phyloP scores from a whole-genome alignment of 495 filamentous ascomycete species.

The Oleoguttula mirabilis region DNA sequence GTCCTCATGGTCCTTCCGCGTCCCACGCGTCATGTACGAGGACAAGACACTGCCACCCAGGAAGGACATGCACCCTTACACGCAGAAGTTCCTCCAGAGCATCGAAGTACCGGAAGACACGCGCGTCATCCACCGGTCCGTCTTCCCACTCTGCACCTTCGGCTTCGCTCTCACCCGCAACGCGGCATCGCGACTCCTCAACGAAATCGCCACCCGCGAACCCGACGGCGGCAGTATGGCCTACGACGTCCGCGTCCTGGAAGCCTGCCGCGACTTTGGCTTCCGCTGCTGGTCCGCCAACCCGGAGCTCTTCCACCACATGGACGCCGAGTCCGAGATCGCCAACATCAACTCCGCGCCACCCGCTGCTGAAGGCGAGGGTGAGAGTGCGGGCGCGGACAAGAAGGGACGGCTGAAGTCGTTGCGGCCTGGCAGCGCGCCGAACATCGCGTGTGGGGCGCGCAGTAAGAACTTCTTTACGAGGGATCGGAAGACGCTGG shows the following conservation, averaged over 20 bases:
- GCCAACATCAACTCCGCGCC: constrained; percentile 15
- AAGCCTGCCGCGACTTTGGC: constrained; percentile 25
- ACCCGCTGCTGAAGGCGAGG: not conserved
- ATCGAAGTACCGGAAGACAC: constrained; percentile 21
- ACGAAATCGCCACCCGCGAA: constrained; percentile 11
- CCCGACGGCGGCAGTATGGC: constrained; percentile 18
- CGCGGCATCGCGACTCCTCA: constrained; percentile 19
- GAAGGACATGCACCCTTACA: constrained; percentile 16
- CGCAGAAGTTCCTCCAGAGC: constrained; percentile 12
- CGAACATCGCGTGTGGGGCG: constrained; percentile 26
- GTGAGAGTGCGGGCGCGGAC: constrained; percentile 11
- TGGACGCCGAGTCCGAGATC: constrained; percentile 21
- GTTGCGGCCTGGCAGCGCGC: constrained; percentile 14
- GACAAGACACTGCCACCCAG: constrained; percentile 21
- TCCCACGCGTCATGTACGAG: constrained; percentile 15
- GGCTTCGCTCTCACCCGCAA: constrained; percentile 33
- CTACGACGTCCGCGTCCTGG: constrained; percentile 26
- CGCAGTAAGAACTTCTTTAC: constrained; percentile 16
- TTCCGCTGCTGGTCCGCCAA: constrained; percentile 23
- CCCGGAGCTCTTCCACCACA: constrained; percentile 29
- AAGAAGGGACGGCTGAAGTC: constrained; percentile 12
- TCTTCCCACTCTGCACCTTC: constrained; percentile 36
- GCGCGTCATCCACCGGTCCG: constrained; percentile 31
- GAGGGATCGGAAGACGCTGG: constrained; percentile 14
- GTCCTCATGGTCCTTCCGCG: constrained; percentile 12